phyloP scores from a whole-genome alignment of 371 early-diverging fungal genomes.

The Mucor saturninus region DNA sequence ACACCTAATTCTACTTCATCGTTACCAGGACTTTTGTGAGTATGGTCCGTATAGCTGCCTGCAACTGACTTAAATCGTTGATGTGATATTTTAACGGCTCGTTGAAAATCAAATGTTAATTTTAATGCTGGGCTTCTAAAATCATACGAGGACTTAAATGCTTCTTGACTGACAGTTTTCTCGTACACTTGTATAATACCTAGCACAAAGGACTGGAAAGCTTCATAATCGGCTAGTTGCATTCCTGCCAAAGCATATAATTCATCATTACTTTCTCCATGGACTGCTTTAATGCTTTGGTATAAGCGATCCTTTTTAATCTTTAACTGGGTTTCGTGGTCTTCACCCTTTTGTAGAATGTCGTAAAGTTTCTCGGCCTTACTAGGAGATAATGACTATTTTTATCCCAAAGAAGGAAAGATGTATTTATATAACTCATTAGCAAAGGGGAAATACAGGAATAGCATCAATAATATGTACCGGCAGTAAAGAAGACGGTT shows the following conservation, averaged over 20 bases:
- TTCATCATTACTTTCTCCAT: constrained; percentile 28
- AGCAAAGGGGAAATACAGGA: constrained; percentile 1
- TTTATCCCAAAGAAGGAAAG: constrained; percentile 4
- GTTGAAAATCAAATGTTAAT: constrained; percentile 50
- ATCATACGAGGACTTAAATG: constrained; percentile 29
- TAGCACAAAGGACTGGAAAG: constrained; percentile 46
- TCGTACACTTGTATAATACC: constrained; percentile 52
- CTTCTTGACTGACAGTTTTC: constrained; percentile 33
- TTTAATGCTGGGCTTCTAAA: constrained; percentile 49
- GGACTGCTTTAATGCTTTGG: constrained; percentile 33
- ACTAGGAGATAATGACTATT: constrained; percentile 18
- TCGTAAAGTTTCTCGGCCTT: constrained; percentile 29
- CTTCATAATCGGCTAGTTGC: constrained; percentile 45
- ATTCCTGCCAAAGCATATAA: constrained; percentile 42
- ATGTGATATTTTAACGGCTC: constrained; percentile 49
- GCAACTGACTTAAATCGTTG: constrained; percentile 31
- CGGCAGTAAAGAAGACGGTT: constrained; percentile 19
- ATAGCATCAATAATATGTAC: background rate
- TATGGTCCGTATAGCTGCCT: constrained; percentile 11
- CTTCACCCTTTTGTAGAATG: constrained; percentile 37
- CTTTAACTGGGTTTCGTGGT: constrained; percentile 29
- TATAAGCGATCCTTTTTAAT: constrained; percentile 32
- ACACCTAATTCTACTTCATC: background rate
- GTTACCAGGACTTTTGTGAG: constrained; percentile 3
- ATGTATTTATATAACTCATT: background rate